These are phyloP conservation scores for Chaetothyriales sp. DNA, from an alignment of 2,329 filamentous ascomycete species.

Conservation along the genomic window DNA sequence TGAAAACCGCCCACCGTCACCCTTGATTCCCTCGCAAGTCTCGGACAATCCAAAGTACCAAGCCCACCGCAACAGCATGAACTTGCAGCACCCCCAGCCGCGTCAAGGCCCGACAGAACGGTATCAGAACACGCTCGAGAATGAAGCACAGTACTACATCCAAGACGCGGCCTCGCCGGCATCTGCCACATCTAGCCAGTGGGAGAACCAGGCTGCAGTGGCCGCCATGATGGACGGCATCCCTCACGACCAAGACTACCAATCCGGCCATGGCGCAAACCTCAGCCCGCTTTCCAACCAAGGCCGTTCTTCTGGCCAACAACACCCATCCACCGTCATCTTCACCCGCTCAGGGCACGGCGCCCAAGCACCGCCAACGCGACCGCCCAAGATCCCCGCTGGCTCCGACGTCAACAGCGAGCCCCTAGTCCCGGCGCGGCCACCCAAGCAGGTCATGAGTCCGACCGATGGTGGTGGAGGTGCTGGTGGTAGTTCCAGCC, in stretches of 20 bases:
- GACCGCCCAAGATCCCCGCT: conserved; percentile 36
- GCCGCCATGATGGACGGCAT: not conserved
- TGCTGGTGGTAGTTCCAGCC: conserved; percentile 17
- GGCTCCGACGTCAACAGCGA: conserved; percentile 32
- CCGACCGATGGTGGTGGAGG: not conserved
- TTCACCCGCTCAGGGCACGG: conserved; percentile 15
- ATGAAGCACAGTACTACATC: conserved; percentile 41
- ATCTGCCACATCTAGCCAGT: conserved; percentile 31
- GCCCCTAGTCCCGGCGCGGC: conserved; percentile 41
- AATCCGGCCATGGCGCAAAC: conserved; percentile 25
- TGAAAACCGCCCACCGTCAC: conserved; percentile 41
- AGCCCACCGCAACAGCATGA: conserved; percentile 47
- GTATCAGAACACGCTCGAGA: conserved; percentile 47
- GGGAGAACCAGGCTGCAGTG: conserved; percentile 12
- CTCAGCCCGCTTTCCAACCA: conserved; percentile 33
- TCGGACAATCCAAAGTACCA: conserved; percentile 48
- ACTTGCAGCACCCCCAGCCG: conserved; percentile 50
- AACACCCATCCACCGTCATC: not conserved
- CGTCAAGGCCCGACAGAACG: conserved; percentile 46
- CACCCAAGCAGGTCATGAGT: conserved; percentile 23
- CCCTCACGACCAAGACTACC: conserved; percentile 1
- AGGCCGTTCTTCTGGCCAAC: conserved; percentile 28
- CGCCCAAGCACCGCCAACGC: conserved; percentile 30
- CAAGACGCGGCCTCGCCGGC: conserved; percentile 19
- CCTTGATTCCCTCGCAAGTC: conserved; percentile 44